Evolutionary conservation across 352 stramenopile species (phyloP), one percentile per base, ranked within the genome.

Genomic region (Globisporangium camurandrum): DNA sequence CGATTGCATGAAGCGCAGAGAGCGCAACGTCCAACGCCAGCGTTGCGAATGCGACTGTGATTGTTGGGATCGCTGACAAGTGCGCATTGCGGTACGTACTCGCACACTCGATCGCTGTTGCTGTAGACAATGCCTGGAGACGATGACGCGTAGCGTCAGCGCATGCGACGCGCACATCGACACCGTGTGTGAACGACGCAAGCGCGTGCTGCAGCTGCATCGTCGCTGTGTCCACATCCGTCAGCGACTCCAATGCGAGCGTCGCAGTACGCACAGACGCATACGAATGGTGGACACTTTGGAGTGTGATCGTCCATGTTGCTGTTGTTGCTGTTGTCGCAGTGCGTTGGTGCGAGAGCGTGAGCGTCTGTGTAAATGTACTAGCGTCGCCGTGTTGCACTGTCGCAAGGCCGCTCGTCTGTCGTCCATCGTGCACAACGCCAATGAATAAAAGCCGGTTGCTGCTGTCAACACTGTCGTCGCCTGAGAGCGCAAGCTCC

Each of bases 371-470:
- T 2, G 4, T 12, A 9, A 41, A 53, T 24, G 39, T 59, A n/a
- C 6, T 50, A 16, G 46, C 38, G 19, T 19, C 39, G 14, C 19
- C 26, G 11, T 50, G 22, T 19, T 45, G 17, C 12, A 19, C 20
- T 24, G 4, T 28, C 47, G 34, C 22, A 37, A 48, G 24, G 4
- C 22, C 34, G 33, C 23, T 51, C n/a, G n/a, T n/a, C 31, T n/a
- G 22, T 4, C 27, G 31, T 14, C 22, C 16, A 17, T 39, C 31
- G 46, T 14, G 39, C 24, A 62, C 61, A 12, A 72, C 34, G 7
- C 57, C 61, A 27, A 72, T 11, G 20, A 72, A 24, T 48, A 59
- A 55, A 2, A 59, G 55, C n/a, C n/a, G n/a, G n/a, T n/a, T n/a
- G n/a, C n/a, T n/a, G 28, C 62, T 42, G 30, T 52, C 27, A 17